These are phyloP conservation scores for Coix lacrymajobi DNA, from an alignment of 176 grass and related monocot species.

Conservation along the genomic window DNA sequence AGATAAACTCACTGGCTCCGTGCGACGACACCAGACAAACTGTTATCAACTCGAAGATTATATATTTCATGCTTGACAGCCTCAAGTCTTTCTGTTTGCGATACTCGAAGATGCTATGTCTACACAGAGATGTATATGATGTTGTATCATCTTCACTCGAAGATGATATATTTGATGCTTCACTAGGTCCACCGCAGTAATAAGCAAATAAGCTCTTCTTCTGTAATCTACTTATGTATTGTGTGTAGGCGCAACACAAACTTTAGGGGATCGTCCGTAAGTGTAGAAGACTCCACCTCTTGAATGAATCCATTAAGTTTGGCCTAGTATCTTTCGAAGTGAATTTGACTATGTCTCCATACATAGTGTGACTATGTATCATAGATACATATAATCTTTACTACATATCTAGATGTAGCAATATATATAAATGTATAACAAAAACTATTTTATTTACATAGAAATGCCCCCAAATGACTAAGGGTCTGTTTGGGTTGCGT, in stretches of 20 bases:
- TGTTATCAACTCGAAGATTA: too few species aligned
- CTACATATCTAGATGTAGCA: too few species aligned
- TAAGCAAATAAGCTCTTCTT: neutral
- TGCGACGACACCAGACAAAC: neutral
- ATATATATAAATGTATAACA: too few species aligned
- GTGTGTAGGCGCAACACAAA: neutral
- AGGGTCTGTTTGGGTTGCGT: too few species aligned
- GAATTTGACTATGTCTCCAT: too few species aligned
- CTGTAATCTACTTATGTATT: neutral
- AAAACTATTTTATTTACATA: too few species aligned
- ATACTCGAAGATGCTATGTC: too few species aligned
- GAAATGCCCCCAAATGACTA: too few species aligned
- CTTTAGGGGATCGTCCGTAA: neutral
- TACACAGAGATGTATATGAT: neutral
- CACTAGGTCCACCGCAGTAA: neutral
- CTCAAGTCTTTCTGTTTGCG: too few species aligned
- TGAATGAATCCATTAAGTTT: neutral
- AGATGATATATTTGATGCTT: constrained; percentile 4
- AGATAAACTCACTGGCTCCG: neutral
- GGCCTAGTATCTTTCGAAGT: neutral
- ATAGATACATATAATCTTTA: too few species aligned
- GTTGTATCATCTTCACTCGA: constrained; percentile 18
- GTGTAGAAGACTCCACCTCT: neutral
- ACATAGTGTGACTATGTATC: too few species aligned
- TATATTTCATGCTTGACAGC: too few species aligned